A percentile compares a stretch with the other conserved stretches of the same genome.
These are phyloP conservation scores for Diaporthe citrichinensis DNA, from an alignment of 2,329 filamentous ascomycete species.

Conservation along the genomic window DNA sequence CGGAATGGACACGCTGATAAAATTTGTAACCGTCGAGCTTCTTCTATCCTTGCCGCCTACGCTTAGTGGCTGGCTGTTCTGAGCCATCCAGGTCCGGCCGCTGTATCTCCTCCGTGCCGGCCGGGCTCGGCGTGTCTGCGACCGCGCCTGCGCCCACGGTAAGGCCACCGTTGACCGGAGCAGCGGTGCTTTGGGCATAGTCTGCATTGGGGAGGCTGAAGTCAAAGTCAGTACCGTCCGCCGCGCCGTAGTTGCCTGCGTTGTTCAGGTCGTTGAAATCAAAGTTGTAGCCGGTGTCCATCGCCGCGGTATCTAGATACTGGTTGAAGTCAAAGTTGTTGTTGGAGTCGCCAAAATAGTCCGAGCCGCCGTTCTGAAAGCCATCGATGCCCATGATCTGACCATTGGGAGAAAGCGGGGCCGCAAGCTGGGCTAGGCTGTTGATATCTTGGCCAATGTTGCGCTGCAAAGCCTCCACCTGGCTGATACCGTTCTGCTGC, in stretches of 20 bases:
- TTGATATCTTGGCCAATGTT: conserved; percentile 49
- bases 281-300: conserved; percentile 47
- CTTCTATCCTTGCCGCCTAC: conserved; percentile 49
- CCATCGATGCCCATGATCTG: conserved; percentile 34
- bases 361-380: not conserved
- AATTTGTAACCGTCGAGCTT: not conserved
- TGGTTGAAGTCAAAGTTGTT: conserved; percentile 64
- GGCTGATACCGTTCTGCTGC: conserved; percentile 78
- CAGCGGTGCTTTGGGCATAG: not conserved
- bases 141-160: conserved; percentile 41
- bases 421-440: conserved; percentile 43
- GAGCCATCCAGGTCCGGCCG: conserved; percentile 56
- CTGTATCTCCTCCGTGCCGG: conserved; percentile 65
- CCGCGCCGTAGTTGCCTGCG: conserved; percentile 46
- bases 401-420: conserved; percentile 33
- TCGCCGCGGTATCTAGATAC: conserved; percentile 60
- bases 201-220: conserved; percentile 33
- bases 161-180: conserved; percentile 36
- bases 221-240: conserved; percentile 43
- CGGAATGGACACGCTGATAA: too few species aligned
- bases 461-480: conserved; percentile 64
- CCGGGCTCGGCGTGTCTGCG: conserved; percentile 60
- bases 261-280: conserved; percentile 42
- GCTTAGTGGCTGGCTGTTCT: conserved; percentile 50
- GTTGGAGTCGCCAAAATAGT: conserved; percentile 52